Evolutionary conservation across 139 green algal genomes (phyloP).

Genomic region (Yamagishiella unicocca): DNA sequence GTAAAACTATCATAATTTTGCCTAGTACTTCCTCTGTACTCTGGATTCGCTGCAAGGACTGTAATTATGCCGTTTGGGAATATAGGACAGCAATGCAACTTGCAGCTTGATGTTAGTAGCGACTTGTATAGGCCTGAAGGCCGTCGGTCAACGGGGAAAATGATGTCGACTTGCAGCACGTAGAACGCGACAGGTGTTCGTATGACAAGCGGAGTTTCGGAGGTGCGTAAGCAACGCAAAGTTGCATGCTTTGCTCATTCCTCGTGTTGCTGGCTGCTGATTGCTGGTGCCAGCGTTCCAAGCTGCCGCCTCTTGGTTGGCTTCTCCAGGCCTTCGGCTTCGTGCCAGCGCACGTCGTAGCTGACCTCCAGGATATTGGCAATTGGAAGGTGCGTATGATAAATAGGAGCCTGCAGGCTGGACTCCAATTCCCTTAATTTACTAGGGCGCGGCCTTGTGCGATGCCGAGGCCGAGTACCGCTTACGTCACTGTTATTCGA

Average conservation of each 20-base stretch:
- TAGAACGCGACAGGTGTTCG: not conserved
- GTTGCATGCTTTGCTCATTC: not conserved
- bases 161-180: not conserved
- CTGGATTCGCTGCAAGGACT: too few species aligned
- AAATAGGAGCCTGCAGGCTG: too few species aligned
- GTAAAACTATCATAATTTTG: too few species aligned
- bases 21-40: too few species aligned
- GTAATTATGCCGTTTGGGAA: too few species aligned
- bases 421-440: too few species aligned
- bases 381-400: conserved; percentile 78
- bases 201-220: conserved; percentile 30
- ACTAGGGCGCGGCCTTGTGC: too few species aligned
- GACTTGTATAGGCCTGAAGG: not conserved
- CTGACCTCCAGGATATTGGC: conserved; percentile 75
- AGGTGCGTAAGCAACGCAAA: not conserved
- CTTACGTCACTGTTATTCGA: too few species aligned
- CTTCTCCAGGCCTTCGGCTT: conserved; percentile 71
- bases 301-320: not conserved
- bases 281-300: not conserved
- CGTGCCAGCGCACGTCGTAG: conserved; percentile 62
- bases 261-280: too few species aligned
- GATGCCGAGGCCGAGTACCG: too few species aligned
- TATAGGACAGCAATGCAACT: too few species aligned
- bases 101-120: not conserved
- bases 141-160: not conserved